A percentile compares a stretch with the other conserved stretches of the same genome.
Evolutionary conservation across 2,329 filamentous ascomycete species (phyloP).

Genomic region (Cladosporium sp.): DNA sequence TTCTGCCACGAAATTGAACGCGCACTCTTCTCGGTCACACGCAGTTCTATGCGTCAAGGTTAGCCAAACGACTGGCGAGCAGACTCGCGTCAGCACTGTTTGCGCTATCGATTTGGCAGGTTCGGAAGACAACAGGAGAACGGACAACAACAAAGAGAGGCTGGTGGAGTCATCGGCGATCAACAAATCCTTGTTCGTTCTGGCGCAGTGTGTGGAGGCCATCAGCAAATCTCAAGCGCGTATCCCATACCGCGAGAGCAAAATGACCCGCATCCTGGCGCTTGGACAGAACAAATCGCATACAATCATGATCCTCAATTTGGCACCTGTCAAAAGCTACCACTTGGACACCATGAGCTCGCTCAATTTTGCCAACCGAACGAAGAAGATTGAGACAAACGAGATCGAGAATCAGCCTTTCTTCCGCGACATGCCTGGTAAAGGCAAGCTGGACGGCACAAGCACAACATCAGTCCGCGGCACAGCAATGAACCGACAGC

Average conservation of each 20-base stretch:
- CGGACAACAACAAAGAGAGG: conserved; percentile 91
- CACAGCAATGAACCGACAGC: conserved; percentile 61
- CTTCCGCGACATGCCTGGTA: conserved; percentile 51
- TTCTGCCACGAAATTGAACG: conserved; percentile 95
- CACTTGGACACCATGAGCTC: conserved; percentile 99
- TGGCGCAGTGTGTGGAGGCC: conserved; percentile 97
- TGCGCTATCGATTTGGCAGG: conserved; percentile 98
- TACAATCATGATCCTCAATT: conserved; percentile 99
- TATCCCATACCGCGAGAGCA: conserved; percentile 96
- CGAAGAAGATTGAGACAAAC: conserved; percentile 99
- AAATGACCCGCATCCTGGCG: conserved; percentile 88
- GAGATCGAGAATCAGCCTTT: conserved; percentile 96
- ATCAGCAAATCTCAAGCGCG: conserved; percentile 89
- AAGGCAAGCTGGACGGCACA: conserved; percentile 42
- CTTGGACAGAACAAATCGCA: conserved; percentile 90
- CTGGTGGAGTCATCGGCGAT: conserved; percentile 96
- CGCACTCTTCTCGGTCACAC: conserved; percentile 96
- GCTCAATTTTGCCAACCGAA: conserved; percentile 91
- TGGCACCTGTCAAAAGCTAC: conserved; percentile 83
- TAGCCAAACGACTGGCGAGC: conserved; percentile 85
- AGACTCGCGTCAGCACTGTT: conserved; percentile 95
- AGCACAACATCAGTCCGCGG: conserved; percentile 36
- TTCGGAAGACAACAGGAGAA: conserved; percentile 92
- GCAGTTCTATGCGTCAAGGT: conserved; percentile 97
- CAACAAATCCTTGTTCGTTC: conserved; percentile 95